Percentiles rank a stretch among this genome's conserved stretches.
Conservation (phyloP, 2,329 filamentous ascomycete genomes). For the Exophiala alcalophila region DNA sequence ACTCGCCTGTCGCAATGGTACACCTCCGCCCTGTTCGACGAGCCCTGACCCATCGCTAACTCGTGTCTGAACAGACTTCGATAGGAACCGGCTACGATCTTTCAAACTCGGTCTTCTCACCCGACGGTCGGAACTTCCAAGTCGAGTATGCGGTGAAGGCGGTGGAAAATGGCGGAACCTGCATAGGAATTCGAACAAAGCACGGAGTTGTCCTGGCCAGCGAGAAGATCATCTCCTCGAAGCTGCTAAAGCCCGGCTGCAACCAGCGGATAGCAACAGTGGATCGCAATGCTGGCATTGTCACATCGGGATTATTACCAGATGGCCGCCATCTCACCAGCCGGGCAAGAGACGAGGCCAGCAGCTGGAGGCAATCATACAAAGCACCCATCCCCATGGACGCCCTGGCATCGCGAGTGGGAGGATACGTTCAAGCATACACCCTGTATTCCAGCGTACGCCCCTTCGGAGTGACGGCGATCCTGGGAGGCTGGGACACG, state of each 20-base stretch:
- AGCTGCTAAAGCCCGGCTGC: constrained; percentile 88
- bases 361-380: constrained; percentile 87
- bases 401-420: constrained; percentile 88
- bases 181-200: constrained; percentile 93
- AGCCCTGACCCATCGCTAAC: constrained; percentile 2
- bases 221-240: constrained; percentile 94
- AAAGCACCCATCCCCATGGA: constrained; percentile 88
- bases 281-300: constrained; percentile 88
- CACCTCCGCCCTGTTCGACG: not conserved
- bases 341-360: constrained; percentile 88
- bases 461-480: constrained; percentile 93
- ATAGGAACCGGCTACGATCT: constrained; percentile 99
- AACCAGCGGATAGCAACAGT: constrained; percentile 97
- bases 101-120: constrained; percentile 98
- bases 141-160: constrained; percentile 98
- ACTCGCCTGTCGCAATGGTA: constrained; percentile 16
- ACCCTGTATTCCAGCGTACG: constrained; percentile 96
- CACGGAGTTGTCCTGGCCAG: constrained; percentile 94
- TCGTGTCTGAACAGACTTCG: constrained; percentile 66
- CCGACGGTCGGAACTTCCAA: constrained; percentile 98
- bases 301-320: constrained; percentile 87
- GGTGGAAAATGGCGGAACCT: constrained; percentile 95
- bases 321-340: constrained; percentile 94
- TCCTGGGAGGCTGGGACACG: constrained; percentile 89
- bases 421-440: constrained; percentile 93